Evolutionary conservation across 2,329 filamentous ascomycete genomes (phyloP), one percentile per base, ranked within the genome.

Genomic region (Neofusicoccum laricinum): DNA sequence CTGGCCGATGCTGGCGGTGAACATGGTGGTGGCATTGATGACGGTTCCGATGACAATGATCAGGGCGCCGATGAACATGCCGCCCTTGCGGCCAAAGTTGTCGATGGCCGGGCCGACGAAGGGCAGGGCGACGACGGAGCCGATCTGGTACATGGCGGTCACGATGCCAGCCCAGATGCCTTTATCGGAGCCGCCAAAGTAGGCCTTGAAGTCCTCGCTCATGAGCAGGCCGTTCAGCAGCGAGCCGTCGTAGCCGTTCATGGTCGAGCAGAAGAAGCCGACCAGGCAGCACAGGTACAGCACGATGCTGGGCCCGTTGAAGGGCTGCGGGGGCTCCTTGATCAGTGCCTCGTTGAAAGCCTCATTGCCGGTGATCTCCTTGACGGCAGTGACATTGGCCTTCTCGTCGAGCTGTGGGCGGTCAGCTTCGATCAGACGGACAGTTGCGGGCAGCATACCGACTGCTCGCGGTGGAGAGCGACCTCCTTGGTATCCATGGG

Each of bases 271-370:
- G 63, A 48, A 64, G 53, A 64, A 64, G 63, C 63, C 63, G 19
- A 64, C 63, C 45, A 64, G 46, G 25, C 67, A 65, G 49, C 68
- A 70, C 15, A 70, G 45, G 58, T 69, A 71, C 8, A 74, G 70
- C 40, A 70, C 65, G 21, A 75, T 58, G 17, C 69, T 67, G 48
- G 64, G 64, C 8, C 19, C 17, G 41, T 64, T 67, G 61, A 72
- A 71, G 5, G 59, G 51, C 2, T 38, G 62, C 1, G 81, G 79
- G 8, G 82, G 81, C 69, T 86, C 84, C 73, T 82, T 81, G 69
- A 84, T 70, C 72, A 82, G 78, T 21, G 85, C 85, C 72, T 86
- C 81, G 68, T 82, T 80, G 73, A 81, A 85, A 57, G 83, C 82
- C 68, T 84, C 82, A 67, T 80, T 81, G 66, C 84, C 84, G 25